Conservation (phyloP, 345 rosid genomes). For the Lenwebbia sp. region DNA sequence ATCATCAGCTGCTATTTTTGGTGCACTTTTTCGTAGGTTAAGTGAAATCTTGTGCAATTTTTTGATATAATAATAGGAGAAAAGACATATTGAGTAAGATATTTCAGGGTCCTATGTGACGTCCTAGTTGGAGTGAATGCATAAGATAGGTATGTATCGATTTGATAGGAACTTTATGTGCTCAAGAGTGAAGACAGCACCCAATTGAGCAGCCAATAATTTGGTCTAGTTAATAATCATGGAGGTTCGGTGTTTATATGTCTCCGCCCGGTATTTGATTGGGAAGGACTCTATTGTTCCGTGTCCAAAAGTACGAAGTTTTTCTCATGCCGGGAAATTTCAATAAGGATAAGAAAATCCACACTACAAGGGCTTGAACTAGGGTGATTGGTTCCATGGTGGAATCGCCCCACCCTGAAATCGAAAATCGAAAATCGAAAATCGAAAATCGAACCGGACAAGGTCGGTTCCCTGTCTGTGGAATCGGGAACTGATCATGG, state of each 20-base stretch:
- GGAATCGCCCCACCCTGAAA: accelerated
- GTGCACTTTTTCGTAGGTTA: background rate
- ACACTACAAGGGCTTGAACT: background rate
- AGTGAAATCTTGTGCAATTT: background rate
- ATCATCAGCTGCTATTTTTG: background rate
- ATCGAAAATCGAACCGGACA: background rate
- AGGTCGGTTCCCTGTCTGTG: background rate
- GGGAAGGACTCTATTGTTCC: too few species aligned
- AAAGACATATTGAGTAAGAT: background rate
- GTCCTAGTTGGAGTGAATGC: background rate
- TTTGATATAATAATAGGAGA: background rate
- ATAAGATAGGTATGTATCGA: background rate
- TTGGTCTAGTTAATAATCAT: background rate
- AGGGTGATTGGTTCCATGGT: background rate
- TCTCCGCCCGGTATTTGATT: accelerated
- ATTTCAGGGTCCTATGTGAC: background rate
- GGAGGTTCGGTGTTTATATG: background rate
- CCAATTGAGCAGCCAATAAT: background rate
- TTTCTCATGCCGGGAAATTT: background rate
- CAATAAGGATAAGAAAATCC: background rate
- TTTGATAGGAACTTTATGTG: background rate
- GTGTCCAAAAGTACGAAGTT: background rate
- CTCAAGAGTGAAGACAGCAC: background rate
- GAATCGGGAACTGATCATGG: accelerated
- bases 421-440: accelerated